These are phyloP conservation scores for Eutypa lata DNA, from an alignment of 2,329 filamentous ascomycete genomes.

Conservation along the genomic window DNA sequence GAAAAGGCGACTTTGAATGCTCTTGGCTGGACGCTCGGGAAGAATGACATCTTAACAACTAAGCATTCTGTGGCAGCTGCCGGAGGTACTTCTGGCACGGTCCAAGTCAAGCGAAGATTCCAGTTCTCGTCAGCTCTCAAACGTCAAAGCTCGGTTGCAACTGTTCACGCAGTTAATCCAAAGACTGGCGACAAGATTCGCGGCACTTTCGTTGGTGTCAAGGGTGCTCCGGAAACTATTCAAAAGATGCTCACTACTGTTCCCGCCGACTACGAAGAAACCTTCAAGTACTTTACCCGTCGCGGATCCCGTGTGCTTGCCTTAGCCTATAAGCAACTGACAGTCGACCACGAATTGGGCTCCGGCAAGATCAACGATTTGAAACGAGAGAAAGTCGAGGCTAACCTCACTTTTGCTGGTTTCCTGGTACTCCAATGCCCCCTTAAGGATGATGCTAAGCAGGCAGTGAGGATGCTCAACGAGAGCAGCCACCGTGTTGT, in stretches of 20 bases:
- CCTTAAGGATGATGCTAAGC: constrained; percentile 92
- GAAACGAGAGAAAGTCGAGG: constrained; percentile 89
- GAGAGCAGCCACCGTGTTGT: constrained; percentile 98
- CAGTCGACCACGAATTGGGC: constrained; percentile 76
- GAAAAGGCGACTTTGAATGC: constrained; percentile 91
- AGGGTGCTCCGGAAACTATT: constrained; percentile 96
- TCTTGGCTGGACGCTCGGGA: constrained; percentile 89
- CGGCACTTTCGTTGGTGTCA: constrained; percentile 90
- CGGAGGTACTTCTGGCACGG: constrained; percentile 63
- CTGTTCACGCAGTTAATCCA: constrained; percentile 68
- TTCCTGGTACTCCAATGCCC: constrained; percentile 95
- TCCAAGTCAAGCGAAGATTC: constrained; percentile 95
- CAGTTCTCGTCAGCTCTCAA: constrained; percentile 97
- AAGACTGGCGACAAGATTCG: constrained; percentile 72
- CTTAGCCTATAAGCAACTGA: constrained; percentile 89
- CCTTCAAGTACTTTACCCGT: constrained; percentile 95
- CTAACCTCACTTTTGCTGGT: constrained; percentile 81
- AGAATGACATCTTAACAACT: constrained; percentile 77
- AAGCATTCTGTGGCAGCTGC: constrained; percentile 50
- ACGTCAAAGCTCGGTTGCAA: constrained; percentile 90
- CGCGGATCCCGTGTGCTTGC: constrained; percentile 93
- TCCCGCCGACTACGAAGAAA: constrained; percentile 91
- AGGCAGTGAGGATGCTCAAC: constrained; percentile 93
- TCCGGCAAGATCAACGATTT: constrained; percentile 86
- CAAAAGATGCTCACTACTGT: constrained; percentile 83